Evolutionary conservation across 1,284 basidiomycete species (phyloP), one percentile per base, ranked within the genome.

Genomic region (Leccinum solheimii): DNA sequence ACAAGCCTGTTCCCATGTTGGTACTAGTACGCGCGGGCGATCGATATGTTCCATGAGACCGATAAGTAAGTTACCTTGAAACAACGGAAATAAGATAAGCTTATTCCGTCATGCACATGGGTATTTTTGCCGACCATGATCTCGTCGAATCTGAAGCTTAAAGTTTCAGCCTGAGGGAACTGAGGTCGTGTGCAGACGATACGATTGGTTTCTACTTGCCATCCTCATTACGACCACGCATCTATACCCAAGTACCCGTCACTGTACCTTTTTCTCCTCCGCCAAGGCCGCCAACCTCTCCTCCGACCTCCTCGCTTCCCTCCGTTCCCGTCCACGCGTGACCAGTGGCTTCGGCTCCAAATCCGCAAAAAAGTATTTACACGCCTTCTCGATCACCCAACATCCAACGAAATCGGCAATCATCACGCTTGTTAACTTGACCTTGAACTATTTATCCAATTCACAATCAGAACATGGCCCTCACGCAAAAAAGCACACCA

Each of bases 351-450:
- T 92, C 1, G 96, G 95, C 72, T 94, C 88, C 27, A 97, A 80
- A 69, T 94, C 88, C 5, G 95, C 95, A 75, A 98, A 98, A 32
- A 97, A 73, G 54, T 81, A 77, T 78, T 98, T 98, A 81, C 94
- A 96, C 10, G 80, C 76, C 55, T 83, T 81, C 76, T 99, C 96
- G 55, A 98, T 83, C 56, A 89, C 66, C 83, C 86, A 98, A 72
- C 95, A 98, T 0, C 94, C 94, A 5, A 77, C 85, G 69, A 98
- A 97, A 78, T 99, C 97, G 61, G 89, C 72, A 30, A 91, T 72
- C 96, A 99, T 99, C 51, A 87, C 82, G 11, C 78, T 65, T 1
- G 93, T 93, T 62, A 98, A 77, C 62, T 83, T 83, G 68, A 90
- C 64, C 73, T 91, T 91, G 84, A 97, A 98, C 91, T 94, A 54